Evolutionary conservation across 768 basidiomycete genomes (phyloP).

Genomic region (Boletus sp.): DNA sequence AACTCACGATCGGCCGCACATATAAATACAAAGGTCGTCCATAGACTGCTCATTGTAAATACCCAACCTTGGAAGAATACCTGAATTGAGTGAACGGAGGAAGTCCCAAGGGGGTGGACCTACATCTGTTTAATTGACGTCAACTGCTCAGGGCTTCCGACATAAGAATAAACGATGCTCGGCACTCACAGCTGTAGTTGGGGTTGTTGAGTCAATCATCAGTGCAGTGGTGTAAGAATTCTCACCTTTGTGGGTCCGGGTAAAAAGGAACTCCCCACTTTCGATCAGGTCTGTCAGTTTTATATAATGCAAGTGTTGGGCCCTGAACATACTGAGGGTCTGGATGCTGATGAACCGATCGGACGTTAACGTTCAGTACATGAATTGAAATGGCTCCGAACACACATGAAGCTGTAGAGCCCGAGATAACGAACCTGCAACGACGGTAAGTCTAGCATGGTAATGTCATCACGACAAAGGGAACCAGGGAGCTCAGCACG

Average conservation of each 20-base stretch:
- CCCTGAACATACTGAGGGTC: neutral
- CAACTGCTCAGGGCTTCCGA: neutral
- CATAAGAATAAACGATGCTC: no score
- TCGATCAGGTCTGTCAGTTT: neutral
- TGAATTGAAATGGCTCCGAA: neutral
- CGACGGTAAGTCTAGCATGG: neutral
- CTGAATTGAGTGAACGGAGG: no score
- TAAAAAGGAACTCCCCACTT: neutral
- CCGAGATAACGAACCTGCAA: conserved; percentile 5
- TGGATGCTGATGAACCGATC: neutral
- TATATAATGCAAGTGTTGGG: neutral
- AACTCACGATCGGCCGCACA: neutral
- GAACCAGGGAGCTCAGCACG: neutral
- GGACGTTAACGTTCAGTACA: neutral
- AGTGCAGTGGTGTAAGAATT: neutral
- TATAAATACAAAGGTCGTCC: neutral
- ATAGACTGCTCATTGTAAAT: no score
- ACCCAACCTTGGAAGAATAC: no score
- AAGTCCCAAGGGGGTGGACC: neutral
- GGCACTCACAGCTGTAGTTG: no score
- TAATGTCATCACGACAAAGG: no score
- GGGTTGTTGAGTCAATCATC: no score
- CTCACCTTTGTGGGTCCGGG: neutral
- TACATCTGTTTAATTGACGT: no score
- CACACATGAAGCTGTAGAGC: neutral